Evolutionary conservation across 1,284 basidiomycete species (phyloP).

Genomic region (Paramarasmius palmivorus): DNA sequence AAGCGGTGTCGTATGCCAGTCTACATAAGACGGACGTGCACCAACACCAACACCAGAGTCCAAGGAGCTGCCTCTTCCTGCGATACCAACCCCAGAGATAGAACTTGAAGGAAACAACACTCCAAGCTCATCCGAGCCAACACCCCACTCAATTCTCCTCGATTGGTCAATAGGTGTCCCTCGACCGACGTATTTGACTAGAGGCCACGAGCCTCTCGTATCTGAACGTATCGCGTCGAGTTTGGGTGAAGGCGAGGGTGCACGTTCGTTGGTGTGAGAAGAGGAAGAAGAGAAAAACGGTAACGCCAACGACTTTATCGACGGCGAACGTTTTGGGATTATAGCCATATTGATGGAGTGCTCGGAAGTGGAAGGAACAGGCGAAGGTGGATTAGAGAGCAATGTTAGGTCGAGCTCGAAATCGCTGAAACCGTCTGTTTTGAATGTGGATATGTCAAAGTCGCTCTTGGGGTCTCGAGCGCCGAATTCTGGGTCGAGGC

Average conservation of each 20-base stretch:
- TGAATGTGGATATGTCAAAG: conserved; percentile 18
- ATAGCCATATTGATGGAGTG: not conserved
- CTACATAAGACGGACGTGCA: conserved; percentile 26
- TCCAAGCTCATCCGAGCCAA: conserved; percentile 39
- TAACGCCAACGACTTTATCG: conserved; percentile 6
- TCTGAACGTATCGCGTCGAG: conserved; percentile 13
- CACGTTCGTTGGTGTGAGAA: conserved; percentile 26
- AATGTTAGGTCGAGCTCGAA: conserved; percentile 44
- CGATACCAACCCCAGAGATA: conserved; percentile 4
- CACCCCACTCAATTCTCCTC: conserved; percentile 41
- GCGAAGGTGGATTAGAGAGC: conserved; percentile 33
- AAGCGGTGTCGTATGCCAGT: conserved; percentile 24
- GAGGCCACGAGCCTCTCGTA: conserved; percentile 39
- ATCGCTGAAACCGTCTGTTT: conserved; percentile 37
- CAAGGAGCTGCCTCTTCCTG: conserved; percentile 36
- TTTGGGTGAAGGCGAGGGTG: conserved; percentile 23
- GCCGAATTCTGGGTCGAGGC: not conserved
- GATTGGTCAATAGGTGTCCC: conserved; percentile 47
- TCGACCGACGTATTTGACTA: conserved; percentile 43
- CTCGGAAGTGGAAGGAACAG: conserved; percentile 21
- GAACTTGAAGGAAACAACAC: conserved; percentile 36
- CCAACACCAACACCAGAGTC: conserved; percentile 43
- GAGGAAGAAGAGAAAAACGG: conserved; percentile 29
- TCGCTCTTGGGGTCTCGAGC: not conserved
- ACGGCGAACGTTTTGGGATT: not conserved